A percentile compares a stretch with the other conserved stretches of the same genome.
phyloP scores from a whole-genome alignment of 129 eudicot species.

The Chrysanthemum seticuspe region DNA sequence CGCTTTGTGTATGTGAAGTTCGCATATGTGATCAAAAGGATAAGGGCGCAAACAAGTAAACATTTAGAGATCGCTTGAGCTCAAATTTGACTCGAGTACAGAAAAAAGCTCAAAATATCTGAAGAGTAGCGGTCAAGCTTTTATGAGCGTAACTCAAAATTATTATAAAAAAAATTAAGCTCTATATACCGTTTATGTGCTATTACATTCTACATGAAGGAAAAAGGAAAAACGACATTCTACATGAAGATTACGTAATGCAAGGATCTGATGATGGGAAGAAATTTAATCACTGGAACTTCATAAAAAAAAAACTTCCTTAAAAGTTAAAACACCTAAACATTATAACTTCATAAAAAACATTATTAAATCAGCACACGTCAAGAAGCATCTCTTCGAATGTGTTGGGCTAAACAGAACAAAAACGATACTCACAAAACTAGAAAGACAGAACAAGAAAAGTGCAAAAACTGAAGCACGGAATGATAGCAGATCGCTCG shows the following conservation, averaged over 20 bases:
- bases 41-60: no score
- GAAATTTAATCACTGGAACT: conserved; percentile 26
- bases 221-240: no score
- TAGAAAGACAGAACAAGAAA: neutral
- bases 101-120: no score
- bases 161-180: no score
- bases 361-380: conserved; percentile 22
- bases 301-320: conserved; percentile 24
- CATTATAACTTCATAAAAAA: conserved; percentile 14
- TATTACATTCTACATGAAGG: neutral
- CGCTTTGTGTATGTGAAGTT: no score
- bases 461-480: conserved; percentile 6
- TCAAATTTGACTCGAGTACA: no score
- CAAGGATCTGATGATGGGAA: conserved; percentile 11
- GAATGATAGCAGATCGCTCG: neutral
- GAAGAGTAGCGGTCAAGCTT: no score
- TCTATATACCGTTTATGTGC: no score
- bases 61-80: no score
- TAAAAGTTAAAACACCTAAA: conserved; percentile 16
- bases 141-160: no score
- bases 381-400: conserved; percentile 20
- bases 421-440: conserved; percentile 25
- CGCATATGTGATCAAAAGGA: no score
- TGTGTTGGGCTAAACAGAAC: conserved; percentile 15
- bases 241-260: neutral